phyloP scores from a whole-genome alignment of 805 yeast species.

The Saccharomycopsis fermentans region DNA sequence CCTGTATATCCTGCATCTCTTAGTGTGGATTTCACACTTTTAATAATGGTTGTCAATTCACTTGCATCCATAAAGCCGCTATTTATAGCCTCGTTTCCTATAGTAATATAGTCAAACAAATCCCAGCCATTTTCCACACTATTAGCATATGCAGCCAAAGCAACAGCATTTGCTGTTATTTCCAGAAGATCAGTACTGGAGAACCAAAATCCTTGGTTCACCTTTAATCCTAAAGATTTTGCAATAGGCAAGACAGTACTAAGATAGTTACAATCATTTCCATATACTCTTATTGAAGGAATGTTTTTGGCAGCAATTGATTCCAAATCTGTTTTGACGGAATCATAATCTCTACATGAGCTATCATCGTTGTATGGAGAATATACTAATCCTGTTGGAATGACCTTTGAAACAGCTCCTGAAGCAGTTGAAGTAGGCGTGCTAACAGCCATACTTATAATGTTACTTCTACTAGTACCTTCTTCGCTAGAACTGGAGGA shows the following conservation, averaged over 20 bases:
- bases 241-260: slow-evolving; percentile 56
- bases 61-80: slow-evolving; percentile 48
- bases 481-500: slow-evolving; percentile 20
- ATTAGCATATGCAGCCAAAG: slow-evolving; percentile 35
- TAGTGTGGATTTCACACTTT: slow-evolving; percentile 50
- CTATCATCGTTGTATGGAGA: slow-evolving; percentile 69
- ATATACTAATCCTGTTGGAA: slow-evolving; percentile 57
- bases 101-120: slow-evolving; percentile 63
- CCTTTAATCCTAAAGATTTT: slow-evolving; percentile 46
- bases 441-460: slow-evolving; percentile 22
- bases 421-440: slow-evolving; percentile 21
- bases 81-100: slow-evolving; percentile 83
- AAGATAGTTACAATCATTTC: slow-evolving; percentile 74
- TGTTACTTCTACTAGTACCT: neutral
- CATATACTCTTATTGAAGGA: slow-evolving; percentile 62
- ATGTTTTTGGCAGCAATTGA: slow-evolving; percentile 54
- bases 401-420: slow-evolving; percentile 23
- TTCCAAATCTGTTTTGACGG: slow-evolving; percentile 50
- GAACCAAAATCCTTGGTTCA: slow-evolving; percentile 88
- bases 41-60: slow-evolving; percentile 56
- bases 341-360: slow-evolving; percentile 49
- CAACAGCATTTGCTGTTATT: slow-evolving; percentile 48
- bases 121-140: slow-evolving; percentile 55
- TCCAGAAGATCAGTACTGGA: slow-evolving; percentile 53
- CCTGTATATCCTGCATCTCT: slow-evolving; percentile 69